Evolutionary conservation across 176 grass and related monocot species (phyloP), one percentile per base, ranked within the genome.

Genomic region (Carex kokanica): DNA sequence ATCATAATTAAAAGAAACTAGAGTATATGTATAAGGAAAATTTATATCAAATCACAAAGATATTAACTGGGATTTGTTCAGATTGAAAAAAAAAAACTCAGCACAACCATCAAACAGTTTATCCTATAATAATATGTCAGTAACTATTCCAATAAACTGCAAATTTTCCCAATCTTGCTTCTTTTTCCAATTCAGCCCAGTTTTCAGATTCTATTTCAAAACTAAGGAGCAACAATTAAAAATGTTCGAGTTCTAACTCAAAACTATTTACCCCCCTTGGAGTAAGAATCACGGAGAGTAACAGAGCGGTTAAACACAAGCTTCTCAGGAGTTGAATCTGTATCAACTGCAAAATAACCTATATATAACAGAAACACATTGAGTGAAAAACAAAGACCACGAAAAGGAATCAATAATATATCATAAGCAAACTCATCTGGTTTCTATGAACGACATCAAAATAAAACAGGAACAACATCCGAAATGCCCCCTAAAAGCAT

Each of bases 301-400:
- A 99, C 89, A 21, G 91, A 93, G 80, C 96, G 89, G 85, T 95
- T 99, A 84, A 95, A 99, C 25, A 95, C 91, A 1, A 99, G 89
- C 59, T 90, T 95, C 32, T 87, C 84, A 0, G 83, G 59, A 1
- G 80, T 88, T 3, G 93, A 95, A 83, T 95, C 89, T 1, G 80
- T 83, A 79, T 99, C 96, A 72, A 95, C 93, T 0, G 96, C 83
- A 18, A 99, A 99, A 87, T 95, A 99, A 13, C 93, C 96, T 99
- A 75, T 36, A 83, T 83, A 75, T 78, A 61, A 18, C 49, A 83
- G 31, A 7, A 78, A 79, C 32, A 29, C n/a, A 60, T 2, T 0
- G 0, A 54, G n/a, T 74, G 54, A 82, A 16, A 41, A 81, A 43
- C 18, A 64, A 81, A 47, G 43, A 55, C 56, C 5, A 63, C 0